These are phyloP conservation scores for Neospora caninum DNA, from an alignment of 169 alveolate species.

Conservation along the genomic window DNA sequence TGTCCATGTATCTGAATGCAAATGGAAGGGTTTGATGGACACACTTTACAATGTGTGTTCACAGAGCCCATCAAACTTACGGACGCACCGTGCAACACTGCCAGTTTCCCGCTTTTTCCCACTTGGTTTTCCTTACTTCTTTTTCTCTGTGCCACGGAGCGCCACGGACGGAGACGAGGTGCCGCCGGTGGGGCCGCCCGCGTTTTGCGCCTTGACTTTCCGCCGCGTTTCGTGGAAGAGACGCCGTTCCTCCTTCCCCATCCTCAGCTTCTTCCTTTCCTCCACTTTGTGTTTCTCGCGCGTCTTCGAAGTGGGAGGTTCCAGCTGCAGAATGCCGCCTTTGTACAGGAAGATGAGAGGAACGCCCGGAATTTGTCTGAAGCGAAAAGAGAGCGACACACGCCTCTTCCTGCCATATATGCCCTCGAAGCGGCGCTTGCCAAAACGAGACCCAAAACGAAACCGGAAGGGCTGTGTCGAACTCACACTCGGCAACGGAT, in stretches of 20 bases:
- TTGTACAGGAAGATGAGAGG: slow-evolving; percentile 17
- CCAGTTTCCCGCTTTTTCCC: too few relatives aligned
- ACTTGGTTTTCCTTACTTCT: background rate
- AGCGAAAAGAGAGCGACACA: background rate
- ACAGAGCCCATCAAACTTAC: too few relatives aligned
- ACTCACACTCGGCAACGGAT: too few relatives aligned
- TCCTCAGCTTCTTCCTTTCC: background rate
- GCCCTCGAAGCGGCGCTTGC: background rate
- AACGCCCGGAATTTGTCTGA: slow-evolving; percentile 28
- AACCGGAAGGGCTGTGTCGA: too few relatives aligned
- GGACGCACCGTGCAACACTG: too few relatives aligned
- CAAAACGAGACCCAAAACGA: too few relatives aligned
- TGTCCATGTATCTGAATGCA: too few relatives aligned
- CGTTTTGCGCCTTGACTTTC: slow-evolving; percentile 7
- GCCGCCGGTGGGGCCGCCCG: background rate
- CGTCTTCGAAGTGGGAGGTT: slow-evolving; percentile 23
- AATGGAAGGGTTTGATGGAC: too few relatives aligned
- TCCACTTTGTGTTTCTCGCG: background rate
- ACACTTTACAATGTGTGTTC: too few relatives aligned
- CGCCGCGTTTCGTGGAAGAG: slow-evolving; percentile 9
- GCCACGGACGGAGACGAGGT: background rate
- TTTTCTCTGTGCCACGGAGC: slow-evolving; percentile 1
- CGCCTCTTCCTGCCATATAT: background rate
- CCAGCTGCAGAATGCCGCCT: slow-evolving; percentile 39
- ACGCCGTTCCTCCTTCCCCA: background rate